These are phyloP conservation scores for Coprinopsis sp. DNA, from an alignment of 768 basidiomycete species.

Conservation along the genomic window DNA sequence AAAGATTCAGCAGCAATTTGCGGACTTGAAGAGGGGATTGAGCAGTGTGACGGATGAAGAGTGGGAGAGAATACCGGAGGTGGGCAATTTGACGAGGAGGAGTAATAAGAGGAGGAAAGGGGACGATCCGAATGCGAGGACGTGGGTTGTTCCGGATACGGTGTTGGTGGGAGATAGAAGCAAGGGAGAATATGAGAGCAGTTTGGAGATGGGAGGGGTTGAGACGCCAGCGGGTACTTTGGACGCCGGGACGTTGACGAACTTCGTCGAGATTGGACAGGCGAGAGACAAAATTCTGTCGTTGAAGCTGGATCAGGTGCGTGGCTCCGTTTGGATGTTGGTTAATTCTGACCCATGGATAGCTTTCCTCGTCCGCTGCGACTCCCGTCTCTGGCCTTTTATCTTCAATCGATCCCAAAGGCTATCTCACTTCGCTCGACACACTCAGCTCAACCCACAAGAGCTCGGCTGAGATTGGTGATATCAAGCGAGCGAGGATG, in stretches of 20 bases:
- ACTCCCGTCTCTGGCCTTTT: no score
- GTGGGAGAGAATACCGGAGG: conserved; percentile 95
- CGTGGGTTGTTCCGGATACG: conserved; percentile 91
- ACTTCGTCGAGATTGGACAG: no score
- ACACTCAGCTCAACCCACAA: conserved; percentile 71
- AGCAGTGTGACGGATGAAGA: conserved; percentile 83
- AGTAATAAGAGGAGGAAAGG: conserved; percentile 82
- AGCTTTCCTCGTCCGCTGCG: no score
- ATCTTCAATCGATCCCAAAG: no score
- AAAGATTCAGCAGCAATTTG: conserved; percentile 94
- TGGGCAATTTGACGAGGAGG: conserved; percentile 82
- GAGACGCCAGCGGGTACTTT: no score
- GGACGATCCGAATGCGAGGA: conserved; percentile 83
- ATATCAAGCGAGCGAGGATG: conserved; percentile 96
- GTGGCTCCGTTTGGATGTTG: no score
- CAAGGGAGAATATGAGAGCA: conserved; percentile 71
- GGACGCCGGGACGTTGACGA: no score
- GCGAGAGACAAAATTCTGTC: no score
- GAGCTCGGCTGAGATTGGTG: conserved; percentile 93
- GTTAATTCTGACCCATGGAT: no score
- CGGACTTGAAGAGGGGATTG: conserved; percentile 89
- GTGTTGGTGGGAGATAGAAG: conserved; percentile 82
- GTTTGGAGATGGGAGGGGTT: no score
- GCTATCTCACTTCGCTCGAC: conserved; percentile 95
- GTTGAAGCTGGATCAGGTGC: no score